Evolutionary conservation across 2,329 filamentous ascomycete genomes (phyloP).

Genomic region (Paecilomyces dactylethromorphus): DNA sequence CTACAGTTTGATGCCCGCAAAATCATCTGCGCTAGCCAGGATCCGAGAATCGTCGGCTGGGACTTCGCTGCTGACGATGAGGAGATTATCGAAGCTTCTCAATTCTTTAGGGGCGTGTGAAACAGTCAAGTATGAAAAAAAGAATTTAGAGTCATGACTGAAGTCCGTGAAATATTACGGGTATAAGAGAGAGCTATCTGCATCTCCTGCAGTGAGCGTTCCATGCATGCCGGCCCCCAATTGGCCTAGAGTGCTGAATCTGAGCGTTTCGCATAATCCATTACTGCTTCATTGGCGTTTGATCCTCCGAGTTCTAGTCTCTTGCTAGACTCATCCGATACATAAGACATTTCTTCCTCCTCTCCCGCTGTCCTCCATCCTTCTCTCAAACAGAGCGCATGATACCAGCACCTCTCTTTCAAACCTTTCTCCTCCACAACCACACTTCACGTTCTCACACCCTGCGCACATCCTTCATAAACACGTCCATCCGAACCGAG

Average conservation of each 20-base stretch:
- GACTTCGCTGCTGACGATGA: slow-evolving; percentile 87
- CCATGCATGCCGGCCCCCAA: neutral
- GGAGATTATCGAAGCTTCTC: slow-evolving; percentile 69
- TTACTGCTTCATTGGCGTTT: neutral
- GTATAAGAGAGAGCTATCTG: neutral
- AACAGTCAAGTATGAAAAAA: neutral
- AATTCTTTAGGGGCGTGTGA: slow-evolving; percentile 60
- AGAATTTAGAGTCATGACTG: neutral
- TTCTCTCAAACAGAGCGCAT: neutral
- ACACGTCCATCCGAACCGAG: neutral
- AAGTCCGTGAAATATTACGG: neutral
- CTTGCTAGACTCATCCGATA: neutral
- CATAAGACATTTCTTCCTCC: neutral
- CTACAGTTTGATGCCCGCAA: slow-evolving; percentile 89
- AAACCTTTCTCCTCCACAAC: no score
- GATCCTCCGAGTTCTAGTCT: neutral
- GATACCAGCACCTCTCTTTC: neutral
- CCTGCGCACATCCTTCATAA: neutral
- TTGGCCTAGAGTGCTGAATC: neutral
- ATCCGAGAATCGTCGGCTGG: slow-evolving; percentile 89
- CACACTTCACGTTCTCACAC: neutral
- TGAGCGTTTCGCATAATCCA: neutral
- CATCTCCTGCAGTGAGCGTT: neutral
- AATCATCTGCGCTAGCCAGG: slow-evolving; percentile 92
- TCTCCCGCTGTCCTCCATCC: neutral